Percentiles rank a stretch among this genome's conserved stretches.
Evolutionary conservation across 2,329 filamentous ascomycete species (phyloP).

Genomic region (Sporothrix inflata): DNA sequence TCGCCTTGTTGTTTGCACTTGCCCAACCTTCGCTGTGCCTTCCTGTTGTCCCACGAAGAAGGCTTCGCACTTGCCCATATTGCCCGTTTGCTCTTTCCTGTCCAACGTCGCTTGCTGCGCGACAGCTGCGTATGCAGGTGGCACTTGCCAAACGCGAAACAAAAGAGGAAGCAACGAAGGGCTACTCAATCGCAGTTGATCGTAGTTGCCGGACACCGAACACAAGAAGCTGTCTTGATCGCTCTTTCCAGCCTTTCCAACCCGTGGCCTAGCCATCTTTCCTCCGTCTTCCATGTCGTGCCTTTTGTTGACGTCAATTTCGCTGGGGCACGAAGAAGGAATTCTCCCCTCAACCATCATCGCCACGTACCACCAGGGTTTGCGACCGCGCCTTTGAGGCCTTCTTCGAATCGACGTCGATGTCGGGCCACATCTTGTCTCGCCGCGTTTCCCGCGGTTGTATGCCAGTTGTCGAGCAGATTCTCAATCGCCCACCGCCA

Average conservation of each 20-base stretch:
- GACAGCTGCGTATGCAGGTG: not conserved
- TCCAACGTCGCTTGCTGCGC: not conserved
- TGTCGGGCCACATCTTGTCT: not conserved
- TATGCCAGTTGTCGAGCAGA: not conserved
- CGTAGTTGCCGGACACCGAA: not conserved
- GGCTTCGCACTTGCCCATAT: not conserved
- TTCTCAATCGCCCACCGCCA: not conserved
- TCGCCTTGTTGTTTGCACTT: not conserved
- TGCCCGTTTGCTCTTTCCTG: conserved; percentile 14
- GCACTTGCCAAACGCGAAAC: conserved; percentile 6
- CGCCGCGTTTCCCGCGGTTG: not conserved
- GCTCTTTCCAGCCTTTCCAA: not conserved
- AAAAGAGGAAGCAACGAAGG: not conserved
- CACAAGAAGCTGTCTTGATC: not conserved
- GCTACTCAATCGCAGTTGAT: not conserved
- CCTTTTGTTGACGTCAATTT: not conserved
- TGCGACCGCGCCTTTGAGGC: not conserved
- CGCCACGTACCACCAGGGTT: not conserved
- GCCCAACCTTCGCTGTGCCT: not conserved
- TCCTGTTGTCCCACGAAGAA: not conserved
- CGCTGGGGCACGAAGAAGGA: not conserved
- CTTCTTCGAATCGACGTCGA: too few species aligned
- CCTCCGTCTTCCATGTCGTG: not conserved
- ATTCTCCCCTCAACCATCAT: not conserved
- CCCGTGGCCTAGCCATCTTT: not conserved